Percentiles rank a stretch among this genome's conserved stretches.
Evolutionary conservation across 495 filamentous ascomycete species (phyloP).

Genomic region (Beverwykella pulmonaria): DNA sequence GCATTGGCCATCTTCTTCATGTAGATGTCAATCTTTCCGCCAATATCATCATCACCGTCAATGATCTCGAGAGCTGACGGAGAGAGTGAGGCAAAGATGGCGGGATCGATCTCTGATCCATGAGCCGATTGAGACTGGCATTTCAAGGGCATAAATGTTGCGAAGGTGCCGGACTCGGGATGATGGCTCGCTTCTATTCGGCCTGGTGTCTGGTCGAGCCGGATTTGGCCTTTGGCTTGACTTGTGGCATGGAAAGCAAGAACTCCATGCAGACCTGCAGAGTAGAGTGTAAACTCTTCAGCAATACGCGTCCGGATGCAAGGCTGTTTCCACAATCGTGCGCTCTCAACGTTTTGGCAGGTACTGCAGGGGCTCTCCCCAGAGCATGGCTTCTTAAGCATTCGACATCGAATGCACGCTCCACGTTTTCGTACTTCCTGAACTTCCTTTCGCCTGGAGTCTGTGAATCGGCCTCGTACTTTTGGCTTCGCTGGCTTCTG

Average conservation of each 20-base stretch:
- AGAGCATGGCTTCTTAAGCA: conserved; percentile 85
- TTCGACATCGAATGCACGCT: conserved; percentile 83
- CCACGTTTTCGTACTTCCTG: conserved; percentile 78
- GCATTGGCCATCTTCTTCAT: conserved; percentile 64
- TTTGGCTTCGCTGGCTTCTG: conserved; percentile 54
- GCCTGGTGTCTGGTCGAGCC: conserved; percentile 60
- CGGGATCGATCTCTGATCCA: conserved; percentile 40
- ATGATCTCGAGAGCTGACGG: conserved; percentile 33
- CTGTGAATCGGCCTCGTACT: conserved; percentile 68
- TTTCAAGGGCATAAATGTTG: conserved; percentile 56
- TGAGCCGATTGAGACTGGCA: conserved; percentile 48
- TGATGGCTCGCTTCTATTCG: conserved; percentile 72
- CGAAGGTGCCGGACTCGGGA: conserved; percentile 57
- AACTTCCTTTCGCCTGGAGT: conserved; percentile 72
- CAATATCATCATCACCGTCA: conserved; percentile 67
- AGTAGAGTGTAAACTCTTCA: conserved; percentile 62
- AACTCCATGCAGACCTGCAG: conserved; percentile 61
- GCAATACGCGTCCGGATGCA: conserved; percentile 77
- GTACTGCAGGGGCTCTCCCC: conserved; percentile 77
- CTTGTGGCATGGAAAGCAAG: conserved; percentile 68
- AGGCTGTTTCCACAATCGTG: conserved; percentile 76
- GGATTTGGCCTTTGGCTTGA: conserved; percentile 58
- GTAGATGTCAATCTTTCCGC: conserved; percentile 68
- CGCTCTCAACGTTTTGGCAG: conserved; percentile 75
- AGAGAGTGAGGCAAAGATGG: conserved; percentile 21